These are phyloP conservation scores for Naganishia kalamii DNA, from an alignment of 768 basidiomycete species.

Conservation along the genomic window DNA sequence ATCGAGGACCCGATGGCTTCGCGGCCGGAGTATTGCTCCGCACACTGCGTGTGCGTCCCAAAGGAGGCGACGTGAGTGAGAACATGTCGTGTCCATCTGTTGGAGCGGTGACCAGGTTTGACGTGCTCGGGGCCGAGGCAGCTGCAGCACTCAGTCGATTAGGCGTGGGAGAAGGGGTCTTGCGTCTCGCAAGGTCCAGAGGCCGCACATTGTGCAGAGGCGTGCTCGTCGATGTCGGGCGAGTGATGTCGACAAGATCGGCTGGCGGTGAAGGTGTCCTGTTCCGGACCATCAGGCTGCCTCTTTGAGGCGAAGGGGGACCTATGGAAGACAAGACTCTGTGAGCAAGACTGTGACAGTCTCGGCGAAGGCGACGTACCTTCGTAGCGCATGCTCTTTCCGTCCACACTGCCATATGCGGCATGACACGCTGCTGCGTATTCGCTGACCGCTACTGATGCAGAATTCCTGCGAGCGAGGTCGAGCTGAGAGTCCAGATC, in stretches of 20 bases:
- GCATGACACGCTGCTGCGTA: neutral
- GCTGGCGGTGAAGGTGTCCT: constrained; percentile 12
- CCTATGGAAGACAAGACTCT: neutral
- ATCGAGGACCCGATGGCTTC: neutral
- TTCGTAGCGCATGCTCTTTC: neutral
- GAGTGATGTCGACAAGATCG: neutral
- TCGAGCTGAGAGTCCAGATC: constrained; percentile 72
- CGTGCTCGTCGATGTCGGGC: neutral
- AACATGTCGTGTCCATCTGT: neutral
- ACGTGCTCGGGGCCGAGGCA: no score
- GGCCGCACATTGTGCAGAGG: neutral
- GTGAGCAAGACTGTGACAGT: neutral
- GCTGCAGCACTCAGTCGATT: neutral
- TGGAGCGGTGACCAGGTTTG: no score
- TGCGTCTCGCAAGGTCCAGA: constrained; percentile 3
- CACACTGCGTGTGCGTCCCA: neutral
- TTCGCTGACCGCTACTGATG: constrained; percentile 25
- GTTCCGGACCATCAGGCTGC: constrained; percentile 8
- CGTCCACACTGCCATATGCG: neutral
- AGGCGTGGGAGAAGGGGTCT: constrained; percentile 10
- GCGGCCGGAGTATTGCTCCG: neutral
- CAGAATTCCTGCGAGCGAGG: constrained; percentile 75
- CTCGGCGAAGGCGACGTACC: neutral
- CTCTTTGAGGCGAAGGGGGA: constrained; percentile 4
- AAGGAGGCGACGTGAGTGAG: neutral